Percentiles rank a stretch among this genome's conserved stretches.
Conservation (phyloP, 1,284 basidiomycete species). For the Naganishia sp. region DNA sequence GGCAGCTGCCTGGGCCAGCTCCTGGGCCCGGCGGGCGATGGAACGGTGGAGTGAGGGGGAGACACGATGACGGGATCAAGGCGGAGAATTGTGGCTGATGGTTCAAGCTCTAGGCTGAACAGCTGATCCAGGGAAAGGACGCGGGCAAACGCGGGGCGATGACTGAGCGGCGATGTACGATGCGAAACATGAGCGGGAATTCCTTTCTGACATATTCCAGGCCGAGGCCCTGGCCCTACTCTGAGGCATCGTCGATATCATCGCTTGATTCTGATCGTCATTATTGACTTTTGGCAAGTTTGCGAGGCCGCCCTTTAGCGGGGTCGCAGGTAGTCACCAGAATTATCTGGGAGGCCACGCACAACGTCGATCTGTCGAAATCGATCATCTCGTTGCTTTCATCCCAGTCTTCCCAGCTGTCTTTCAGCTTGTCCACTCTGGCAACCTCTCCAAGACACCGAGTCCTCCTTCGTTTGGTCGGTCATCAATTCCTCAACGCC, state of each 20-base stretch:
- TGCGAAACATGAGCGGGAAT: slow-evolving; percentile 19
- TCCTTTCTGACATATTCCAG: too few species aligned
- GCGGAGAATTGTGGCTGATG: too few species aligned
- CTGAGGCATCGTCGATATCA: slow-evolving; percentile 4
- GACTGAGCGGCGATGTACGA: slow-evolving; percentile 11
- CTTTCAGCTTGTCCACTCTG: neutral
- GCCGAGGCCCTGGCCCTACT: too few species aligned
- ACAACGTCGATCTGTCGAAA: neutral
- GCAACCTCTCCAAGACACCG: neutral
- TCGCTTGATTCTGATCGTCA: slow-evolving; percentile 1
- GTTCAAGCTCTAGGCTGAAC: too few species aligned
- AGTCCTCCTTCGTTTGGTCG: neutral
- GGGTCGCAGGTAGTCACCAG: too few species aligned
- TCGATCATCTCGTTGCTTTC: neutral
- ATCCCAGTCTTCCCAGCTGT: neutral
- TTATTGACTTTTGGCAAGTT: neutral
- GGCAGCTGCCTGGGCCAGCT: too few species aligned
- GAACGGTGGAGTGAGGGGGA: too few species aligned
- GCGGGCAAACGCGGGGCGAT: neutral
- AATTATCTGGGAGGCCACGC: neutral
- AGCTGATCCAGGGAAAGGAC: too few species aligned
- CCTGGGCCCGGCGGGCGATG: too few species aligned
- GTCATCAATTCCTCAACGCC: neutral
- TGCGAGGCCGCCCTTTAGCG: too few species aligned
- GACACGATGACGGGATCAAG: too few species aligned